These are phyloP conservation scores for Exophiala bonariae DNA, from an alignment of 2,329 filamentous ascomycete genomes.

Conservation along the genomic window DNA sequence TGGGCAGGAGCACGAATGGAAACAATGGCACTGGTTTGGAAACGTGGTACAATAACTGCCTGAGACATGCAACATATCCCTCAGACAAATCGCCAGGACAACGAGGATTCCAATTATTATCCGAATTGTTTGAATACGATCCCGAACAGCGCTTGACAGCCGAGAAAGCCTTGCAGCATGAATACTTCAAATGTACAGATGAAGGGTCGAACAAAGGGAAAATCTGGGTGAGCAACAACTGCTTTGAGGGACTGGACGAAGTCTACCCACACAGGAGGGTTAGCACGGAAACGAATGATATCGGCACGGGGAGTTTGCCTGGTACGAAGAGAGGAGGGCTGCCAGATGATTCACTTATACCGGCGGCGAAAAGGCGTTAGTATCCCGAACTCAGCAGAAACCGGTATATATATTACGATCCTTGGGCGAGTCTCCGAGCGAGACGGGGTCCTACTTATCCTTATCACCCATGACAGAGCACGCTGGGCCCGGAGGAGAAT, in stretches of 20 bases:
- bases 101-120: slow-evolving; percentile 80
- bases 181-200: slow-evolving; percentile 75
- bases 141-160: slow-evolving; percentile 85
- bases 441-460: too few relatives aligned
- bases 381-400: neutral
- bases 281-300: slow-evolving; percentile 93
- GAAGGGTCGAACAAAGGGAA: slow-evolving; percentile 27
- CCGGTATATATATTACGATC: neutral
- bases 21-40: slow-evolving; percentile 64
- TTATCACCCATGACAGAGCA: too few relatives aligned
- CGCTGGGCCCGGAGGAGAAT: too few relatives aligned
- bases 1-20: slow-evolving; percentile 43
- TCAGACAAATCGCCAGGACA: slow-evolving; percentile 61
- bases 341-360: slow-evolving; percentile 64
- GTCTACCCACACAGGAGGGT: slow-evolving; percentile 90
- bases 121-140: slow-evolving; percentile 86
- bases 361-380: slow-evolving; percentile 26
- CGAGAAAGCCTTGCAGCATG: slow-evolving; percentile 81
- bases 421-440: neutral
- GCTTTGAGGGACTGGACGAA: slow-evolving; percentile 84
- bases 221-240: slow-evolving; percentile 67
- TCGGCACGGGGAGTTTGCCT: slow-evolving; percentile 82
- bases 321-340: slow-evolving; percentile 87
- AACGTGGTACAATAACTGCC: slow-evolving; percentile 74
- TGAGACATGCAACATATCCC: slow-evolving; percentile 59